A percentile compares a stretch with the other conserved stretches of the same genome.
phyloP scores from a whole-genome alignment of 1,284 basidiomycete species.

The Pisolithus thermaeus region DNA sequence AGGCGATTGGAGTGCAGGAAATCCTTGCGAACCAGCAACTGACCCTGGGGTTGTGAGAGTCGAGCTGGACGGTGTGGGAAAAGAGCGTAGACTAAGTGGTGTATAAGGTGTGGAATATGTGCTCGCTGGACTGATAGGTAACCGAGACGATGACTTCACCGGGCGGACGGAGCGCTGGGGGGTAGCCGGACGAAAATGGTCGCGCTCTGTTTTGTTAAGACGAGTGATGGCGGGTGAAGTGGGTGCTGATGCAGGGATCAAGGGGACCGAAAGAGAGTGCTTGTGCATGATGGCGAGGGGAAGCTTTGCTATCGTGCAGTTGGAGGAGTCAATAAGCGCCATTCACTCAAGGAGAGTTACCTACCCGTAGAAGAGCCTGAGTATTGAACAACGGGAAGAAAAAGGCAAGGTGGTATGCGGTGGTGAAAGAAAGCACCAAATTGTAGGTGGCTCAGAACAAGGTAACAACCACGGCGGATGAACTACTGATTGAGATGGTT shows the following conservation, averaged over 20 bases:
- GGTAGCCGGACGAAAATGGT: constrained; percentile 33
- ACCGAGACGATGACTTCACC: constrained; percentile 33
- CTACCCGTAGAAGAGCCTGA: constrained; percentile 17
- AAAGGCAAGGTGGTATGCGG: constrained; percentile 20
- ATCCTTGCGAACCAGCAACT: constrained; percentile 32
- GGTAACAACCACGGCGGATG: constrained; percentile 6
- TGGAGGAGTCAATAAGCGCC: constrained; percentile 11
- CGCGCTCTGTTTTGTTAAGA: constrained; percentile 31
- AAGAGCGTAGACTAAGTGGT: constrained; percentile 58
- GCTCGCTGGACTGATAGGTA: constrained; percentile 40
- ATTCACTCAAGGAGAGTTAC: not conserved
- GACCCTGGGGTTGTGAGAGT: constrained; percentile 50
- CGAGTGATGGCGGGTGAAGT: constrained; percentile 40
- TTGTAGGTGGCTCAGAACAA: constrained; percentile 18
- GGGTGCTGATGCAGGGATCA: constrained; percentile 40
- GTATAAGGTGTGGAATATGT: constrained; percentile 53
- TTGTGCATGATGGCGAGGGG: constrained; percentile 22
- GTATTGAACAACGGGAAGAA: constrained; percentile 7
- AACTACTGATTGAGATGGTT: constrained; percentile 12
- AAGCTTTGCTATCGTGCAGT: constrained; percentile 8
- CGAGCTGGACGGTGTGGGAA: constrained; percentile 49
- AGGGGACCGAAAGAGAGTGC: constrained; percentile 26
- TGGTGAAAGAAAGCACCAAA: constrained; percentile 13
- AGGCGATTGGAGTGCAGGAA: constrained; percentile 27
- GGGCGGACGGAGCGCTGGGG: constrained; percentile 40